Percentiles rank a stretch among this genome's conserved stretches.
Evolutionary conservation across 768 basidiomycete species (phyloP).

Genomic region (Hypsizygus marmoreus): DNA sequence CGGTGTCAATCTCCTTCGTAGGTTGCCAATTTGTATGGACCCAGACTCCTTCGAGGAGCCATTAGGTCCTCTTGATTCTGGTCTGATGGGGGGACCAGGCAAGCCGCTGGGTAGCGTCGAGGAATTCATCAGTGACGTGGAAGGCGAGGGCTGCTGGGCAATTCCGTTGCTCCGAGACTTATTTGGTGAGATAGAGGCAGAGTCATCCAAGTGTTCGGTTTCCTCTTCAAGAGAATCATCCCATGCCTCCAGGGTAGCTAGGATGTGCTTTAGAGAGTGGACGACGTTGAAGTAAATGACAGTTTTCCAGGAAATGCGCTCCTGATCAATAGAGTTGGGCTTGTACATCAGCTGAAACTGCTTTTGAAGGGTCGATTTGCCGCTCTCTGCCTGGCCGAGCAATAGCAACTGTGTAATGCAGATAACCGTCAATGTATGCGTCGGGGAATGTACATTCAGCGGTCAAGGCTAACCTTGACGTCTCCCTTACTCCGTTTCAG

Average conservation of each 20-base stretch:
- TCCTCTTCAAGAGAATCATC: slow-evolving; percentile 62
- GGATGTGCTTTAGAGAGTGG: slow-evolving; percentile 68
- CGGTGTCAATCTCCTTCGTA: slow-evolving; percentile 61
- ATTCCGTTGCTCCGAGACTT: slow-evolving; percentile 33
- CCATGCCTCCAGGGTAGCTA: slow-evolving; percentile 61
- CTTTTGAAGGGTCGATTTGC: slow-evolving; percentile 77
- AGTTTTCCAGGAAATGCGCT: slow-evolving; percentile 71
- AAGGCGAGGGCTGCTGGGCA: slow-evolving; percentile 40
- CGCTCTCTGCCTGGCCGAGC: slow-evolving; percentile 78
- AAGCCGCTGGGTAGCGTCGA: slow-evolving; percentile 18
- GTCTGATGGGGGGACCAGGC: slow-evolving; percentile 19
- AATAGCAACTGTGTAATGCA: slow-evolving; percentile 55
- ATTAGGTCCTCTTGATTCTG: slow-evolving; percentile 28
- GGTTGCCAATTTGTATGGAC: slow-evolving; percentile 47
- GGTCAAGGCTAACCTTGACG: slow-evolving; percentile 56
- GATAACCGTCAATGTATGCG: slow-evolving; percentile 39
- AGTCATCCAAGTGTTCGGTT: slow-evolving; percentile 30
- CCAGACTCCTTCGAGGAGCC: slow-evolving; percentile 28
- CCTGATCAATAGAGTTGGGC: slow-evolving; percentile 66
- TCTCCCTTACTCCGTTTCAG: slow-evolving; percentile 68
- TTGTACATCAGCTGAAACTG: slow-evolving; percentile 84
- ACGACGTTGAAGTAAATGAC: slow-evolving; percentile 80
- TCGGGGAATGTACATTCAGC: slow-evolving; percentile 7
- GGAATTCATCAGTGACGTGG: slow-evolving; percentile 35
- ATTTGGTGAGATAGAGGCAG: slow-evolving; percentile 25